phyloP scores from a whole-genome alignment of 176 grass and related monocot species.

The Luzula sylvatica region DNA sequence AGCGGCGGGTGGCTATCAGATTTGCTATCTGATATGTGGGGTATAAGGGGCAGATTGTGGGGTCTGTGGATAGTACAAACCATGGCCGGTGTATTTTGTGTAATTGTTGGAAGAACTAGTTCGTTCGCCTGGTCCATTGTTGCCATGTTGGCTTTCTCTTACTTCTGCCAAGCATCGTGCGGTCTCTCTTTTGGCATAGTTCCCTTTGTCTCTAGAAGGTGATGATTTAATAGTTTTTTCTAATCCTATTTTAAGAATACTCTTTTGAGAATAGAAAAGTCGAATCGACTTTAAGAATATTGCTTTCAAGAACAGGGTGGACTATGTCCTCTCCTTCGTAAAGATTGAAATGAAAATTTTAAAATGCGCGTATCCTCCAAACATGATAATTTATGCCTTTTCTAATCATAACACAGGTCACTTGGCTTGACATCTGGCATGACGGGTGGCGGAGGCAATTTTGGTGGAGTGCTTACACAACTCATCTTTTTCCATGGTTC shows the following conservation, averaged over 20 bases:
- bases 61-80: constrained; percentile 73
- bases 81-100: constrained; percentile 50
- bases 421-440: constrained; percentile 78
- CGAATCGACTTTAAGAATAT: background rate
- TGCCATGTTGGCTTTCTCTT: constrained; percentile 72
- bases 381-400: no score
- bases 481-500: constrained; percentile 73
- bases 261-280: no score
- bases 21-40: constrained; percentile 44
- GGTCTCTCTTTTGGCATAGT: constrained; percentile 83
- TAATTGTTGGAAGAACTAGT: constrained; percentile 37
- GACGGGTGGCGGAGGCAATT: constrained; percentile 71
- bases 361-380: no score
- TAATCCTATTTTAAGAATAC: no score
- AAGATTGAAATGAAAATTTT: no score
- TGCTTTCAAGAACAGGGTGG: no score
- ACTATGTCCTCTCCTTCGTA: no score
- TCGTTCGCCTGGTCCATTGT: constrained; percentile 37
- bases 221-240: no score
- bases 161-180: constrained; percentile 70
- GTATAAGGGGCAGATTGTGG: constrained; percentile 90
- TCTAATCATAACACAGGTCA: constrained; percentile 23
- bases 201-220: constrained; percentile 68
- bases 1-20: constrained; percentile 62
- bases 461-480: constrained; percentile 81